phyloP scores from a whole-genome alignment of 352 stramenopile genomes.

The Globisporangium paroecandrum region DNA sequence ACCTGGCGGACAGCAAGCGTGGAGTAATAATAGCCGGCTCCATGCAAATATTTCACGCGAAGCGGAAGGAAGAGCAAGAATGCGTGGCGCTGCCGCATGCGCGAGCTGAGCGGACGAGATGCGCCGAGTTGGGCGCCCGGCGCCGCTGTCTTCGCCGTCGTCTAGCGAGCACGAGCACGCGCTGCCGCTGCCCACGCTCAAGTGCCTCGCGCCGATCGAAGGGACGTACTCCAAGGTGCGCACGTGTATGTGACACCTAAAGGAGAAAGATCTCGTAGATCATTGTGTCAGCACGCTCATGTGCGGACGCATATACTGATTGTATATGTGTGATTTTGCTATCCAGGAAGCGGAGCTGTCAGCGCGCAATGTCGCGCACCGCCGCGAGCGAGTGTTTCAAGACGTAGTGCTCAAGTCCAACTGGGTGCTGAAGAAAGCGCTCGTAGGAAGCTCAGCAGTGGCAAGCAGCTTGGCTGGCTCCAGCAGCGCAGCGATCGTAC shows the following conservation, averaged over 20 bases:
- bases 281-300: neutral
- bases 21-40: neutral
- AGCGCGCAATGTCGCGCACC: conserved; percentile 41
- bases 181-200: conserved; percentile 25
- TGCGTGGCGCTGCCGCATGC: neutral
- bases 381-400: conserved; percentile 28
- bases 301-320: no score
- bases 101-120: neutral
- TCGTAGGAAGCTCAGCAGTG: conserved; percentile 5
- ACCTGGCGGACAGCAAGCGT: neutral
- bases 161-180: neutral
- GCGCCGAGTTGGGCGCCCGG: neutral
- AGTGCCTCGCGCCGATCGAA: conserved; percentile 39
- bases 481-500: conserved; percentile 6
- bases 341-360: conserved; percentile 44
- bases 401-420: conserved; percentile 33
- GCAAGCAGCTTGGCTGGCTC: neutral
- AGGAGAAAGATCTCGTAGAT: neutral
- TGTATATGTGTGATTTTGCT: no score
- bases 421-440: conserved; percentile 41
- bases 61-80: neutral
- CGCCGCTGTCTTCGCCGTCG: neutral
- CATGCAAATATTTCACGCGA: neutral
- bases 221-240: conserved; percentile 28
- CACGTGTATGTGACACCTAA: neutral